These are phyloP conservation scores for Botrytis cinerea DNA, from an alignment of 2,329 filamentous ascomycete species.

Conservation along the genomic window DNA sequence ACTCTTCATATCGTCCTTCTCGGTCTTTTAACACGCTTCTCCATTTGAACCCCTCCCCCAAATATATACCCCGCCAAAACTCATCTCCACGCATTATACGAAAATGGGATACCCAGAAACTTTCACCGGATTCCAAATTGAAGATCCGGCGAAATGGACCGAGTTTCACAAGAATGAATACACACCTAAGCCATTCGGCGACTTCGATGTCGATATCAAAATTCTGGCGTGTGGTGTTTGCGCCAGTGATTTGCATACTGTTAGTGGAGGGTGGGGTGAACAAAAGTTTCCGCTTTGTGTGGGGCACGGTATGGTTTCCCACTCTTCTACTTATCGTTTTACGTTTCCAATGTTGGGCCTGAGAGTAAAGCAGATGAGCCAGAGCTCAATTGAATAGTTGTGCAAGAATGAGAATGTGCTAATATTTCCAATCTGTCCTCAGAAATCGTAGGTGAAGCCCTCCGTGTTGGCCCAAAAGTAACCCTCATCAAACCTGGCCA, in stretches of 20 bases:
- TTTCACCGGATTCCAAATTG: conserved; percentile 62
- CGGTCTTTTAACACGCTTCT: not conserved
- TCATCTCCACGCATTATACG: not conserved
- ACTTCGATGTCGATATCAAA: conserved; percentile 85
- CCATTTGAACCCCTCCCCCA: not conserved
- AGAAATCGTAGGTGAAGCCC: conserved; percentile 69
- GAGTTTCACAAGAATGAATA: conserved; percentile 55
- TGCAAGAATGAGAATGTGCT: not conserved
- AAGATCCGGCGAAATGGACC: conserved; percentile 38
- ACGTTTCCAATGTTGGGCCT: not conserved
- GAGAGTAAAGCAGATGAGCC: not conserved
- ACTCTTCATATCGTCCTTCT: not conserved
- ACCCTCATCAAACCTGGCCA: conserved; percentile 56
- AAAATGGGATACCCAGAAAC: conserved; percentile 53
- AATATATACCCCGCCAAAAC: not conserved
- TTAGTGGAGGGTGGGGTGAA: conserved; percentile 59
- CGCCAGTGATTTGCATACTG: conserved; percentile 70
- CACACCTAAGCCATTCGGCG: conserved; percentile 81
- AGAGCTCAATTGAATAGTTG: not conserved
- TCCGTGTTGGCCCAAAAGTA: conserved; percentile 67
- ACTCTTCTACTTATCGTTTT: not conserved
- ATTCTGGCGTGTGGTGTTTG: conserved; percentile 80
- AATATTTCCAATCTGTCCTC: not conserved
- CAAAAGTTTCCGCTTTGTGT: conserved; percentile 54
- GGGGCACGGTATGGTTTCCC: conserved; percentile 47